These are phyloP conservation scores for Emergomyces pasteurianus DNA, from an alignment of 2,329 filamentous ascomycete genomes.

Conservation along the genomic window DNA sequence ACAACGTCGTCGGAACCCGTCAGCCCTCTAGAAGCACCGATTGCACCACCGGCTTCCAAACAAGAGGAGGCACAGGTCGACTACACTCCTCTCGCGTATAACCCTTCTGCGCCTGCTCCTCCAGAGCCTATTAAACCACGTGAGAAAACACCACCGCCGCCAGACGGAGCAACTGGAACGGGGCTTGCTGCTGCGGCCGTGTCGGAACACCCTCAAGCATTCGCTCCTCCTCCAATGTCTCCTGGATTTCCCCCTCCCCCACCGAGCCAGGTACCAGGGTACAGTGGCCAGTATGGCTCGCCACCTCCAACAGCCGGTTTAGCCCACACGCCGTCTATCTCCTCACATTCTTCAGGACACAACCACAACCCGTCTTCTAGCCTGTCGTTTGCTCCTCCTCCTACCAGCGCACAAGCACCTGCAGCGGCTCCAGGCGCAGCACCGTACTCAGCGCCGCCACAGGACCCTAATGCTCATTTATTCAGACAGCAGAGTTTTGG, in stretches of 20 bases:
- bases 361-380: conserved; percentile 17
- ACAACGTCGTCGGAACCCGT: conserved; percentile 12
- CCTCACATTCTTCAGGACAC: conserved; percentile 16
- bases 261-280: conserved; percentile 1
- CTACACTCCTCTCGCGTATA: conserved; percentile 48
- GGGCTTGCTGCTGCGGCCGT: conserved; percentile 32
- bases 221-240: conserved; percentile 17
- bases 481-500: conserved; percentile 21
- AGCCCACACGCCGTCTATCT: conserved; percentile 16
- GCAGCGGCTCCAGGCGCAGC: conserved; percentile 14
- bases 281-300: conserved; percentile 17
- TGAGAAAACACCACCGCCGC: conserved; percentile 55
- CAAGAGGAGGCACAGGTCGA: conserved; percentile 19
- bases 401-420: conserved; percentile 5
- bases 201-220: conserved; percentile 26
- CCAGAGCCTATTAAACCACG: conserved; percentile 52
- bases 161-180: conserved; percentile 40
- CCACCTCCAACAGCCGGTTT: conserved; percentile 27
- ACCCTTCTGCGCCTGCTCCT: conserved; percentile 53
- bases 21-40: conserved; percentile 6
- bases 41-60: conserved; percentile 1
- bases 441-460: conserved; percentile 22
- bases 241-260: conserved; percentile 14
- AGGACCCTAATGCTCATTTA: conserved; percentile 25
- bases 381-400: conserved; percentile 20